Conservation (phyloP, 139 green algal species). For the Coelastrella sp. region DNA sequence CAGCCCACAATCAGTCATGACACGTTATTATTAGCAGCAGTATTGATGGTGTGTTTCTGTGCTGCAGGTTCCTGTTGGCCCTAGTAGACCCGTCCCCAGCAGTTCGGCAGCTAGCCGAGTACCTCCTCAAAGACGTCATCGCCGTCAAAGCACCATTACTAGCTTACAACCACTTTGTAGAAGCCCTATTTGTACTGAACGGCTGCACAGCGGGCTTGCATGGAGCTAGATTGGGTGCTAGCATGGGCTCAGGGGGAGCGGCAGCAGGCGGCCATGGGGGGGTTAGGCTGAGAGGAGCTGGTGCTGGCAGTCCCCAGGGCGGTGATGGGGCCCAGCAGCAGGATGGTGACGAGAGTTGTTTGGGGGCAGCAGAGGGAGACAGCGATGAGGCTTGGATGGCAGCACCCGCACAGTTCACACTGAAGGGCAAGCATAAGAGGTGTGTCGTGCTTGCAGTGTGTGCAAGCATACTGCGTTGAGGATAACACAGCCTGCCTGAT, state of each 20-base stretch:
- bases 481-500: too few species aligned
- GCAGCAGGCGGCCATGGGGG: background rate
- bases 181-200: slow-evolving; percentile 92
- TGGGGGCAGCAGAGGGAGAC: background rate
- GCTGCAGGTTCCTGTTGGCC: slow-evolving; percentile 76
- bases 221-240: slow-evolving; percentile 47
- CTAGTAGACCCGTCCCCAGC: slow-evolving; percentile 81
- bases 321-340: background rate
- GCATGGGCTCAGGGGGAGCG: background rate
- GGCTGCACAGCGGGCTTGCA: slow-evolving; percentile 67
- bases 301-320: too few species aligned
- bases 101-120: slow-evolving; percentile 67
- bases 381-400: background rate
- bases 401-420: slow-evolving; percentile 46
- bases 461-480: background rate
- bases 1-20: too few species aligned
- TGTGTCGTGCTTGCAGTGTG: background rate
- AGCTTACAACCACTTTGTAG: slow-evolving; percentile 95
- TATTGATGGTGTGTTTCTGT: background rate
- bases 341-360: background rate
- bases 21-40: background rate
- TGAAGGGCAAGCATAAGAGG: slow-evolving; percentile 51
- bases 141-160: slow-evolving; percentile 84
- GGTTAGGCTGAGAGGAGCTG: background rate
- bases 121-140: slow-evolving; percentile 68